A percentile compares a stretch with the other conserved stretches of the same genome.
These are phyloP conservation scores for Tranzscheliella williamsii DNA, from an alignment of 1,284 basidiomycete genomes.

Conservation along the genomic window DNA sequence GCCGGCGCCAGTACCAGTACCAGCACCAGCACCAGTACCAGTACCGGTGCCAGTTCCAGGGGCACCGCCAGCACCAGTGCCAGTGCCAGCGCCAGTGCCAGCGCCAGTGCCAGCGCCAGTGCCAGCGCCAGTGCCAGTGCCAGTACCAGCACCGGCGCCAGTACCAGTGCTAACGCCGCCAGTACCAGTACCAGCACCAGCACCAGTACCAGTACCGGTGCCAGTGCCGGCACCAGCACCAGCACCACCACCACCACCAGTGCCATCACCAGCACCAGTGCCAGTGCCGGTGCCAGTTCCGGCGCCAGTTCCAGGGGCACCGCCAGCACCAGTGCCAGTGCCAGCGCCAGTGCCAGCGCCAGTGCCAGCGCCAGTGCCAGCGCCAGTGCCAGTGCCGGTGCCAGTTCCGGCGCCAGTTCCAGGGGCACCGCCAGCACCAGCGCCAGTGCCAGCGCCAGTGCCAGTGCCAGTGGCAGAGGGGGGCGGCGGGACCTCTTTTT, in stretches of 20 bases:
- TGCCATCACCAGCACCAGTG: background rate
- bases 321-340: background rate
- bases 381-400: background rate
- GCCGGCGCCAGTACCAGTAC: too few species aligned
- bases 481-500: background rate
- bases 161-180: background rate
- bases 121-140: too few species aligned
- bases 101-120: too few species aligned
- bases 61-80: background rate
- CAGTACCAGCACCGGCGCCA: too few species aligned
- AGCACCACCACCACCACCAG: background rate
- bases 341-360: background rate
- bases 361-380: background rate
- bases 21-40: background rate
- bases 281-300: background rate
- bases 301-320: background rate
- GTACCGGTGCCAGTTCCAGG: background rate
- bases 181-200: constrained; percentile 1
- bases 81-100: too few species aligned
- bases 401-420: background rate
- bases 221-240: background rate
- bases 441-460: background rate
- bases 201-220: background rate
- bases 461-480: background rate
- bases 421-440: background rate